Percentiles rank a stretch among this genome's conserved stretches.
phyloP scores from a whole-genome alignment of 148 eudicot species.

The Chenopodium suecicum region DNA sequence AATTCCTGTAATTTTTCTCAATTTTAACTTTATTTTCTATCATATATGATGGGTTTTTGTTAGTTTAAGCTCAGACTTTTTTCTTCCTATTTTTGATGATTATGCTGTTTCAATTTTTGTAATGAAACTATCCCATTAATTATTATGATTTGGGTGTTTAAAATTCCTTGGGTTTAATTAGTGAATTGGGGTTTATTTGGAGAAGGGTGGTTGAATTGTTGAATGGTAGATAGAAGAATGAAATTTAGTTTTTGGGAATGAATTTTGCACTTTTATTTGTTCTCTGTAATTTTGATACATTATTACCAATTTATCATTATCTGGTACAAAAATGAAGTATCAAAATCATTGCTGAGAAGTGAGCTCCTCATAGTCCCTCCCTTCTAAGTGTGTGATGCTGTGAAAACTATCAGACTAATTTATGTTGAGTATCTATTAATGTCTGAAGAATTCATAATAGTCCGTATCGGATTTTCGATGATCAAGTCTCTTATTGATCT shows the following conservation, averaged over 20 bases:
- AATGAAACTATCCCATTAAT: background rate
- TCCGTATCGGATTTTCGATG: background rate
- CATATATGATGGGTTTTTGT: background rate
- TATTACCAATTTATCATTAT: too few relatives aligned
- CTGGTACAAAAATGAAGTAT: too few relatives aligned
- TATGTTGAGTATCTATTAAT: background rate
- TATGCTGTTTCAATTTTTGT: background rate
- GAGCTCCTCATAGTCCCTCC: background rate
- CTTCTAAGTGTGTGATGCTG: background rate
- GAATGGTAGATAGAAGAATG: background rate
- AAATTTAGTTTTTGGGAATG: background rate
- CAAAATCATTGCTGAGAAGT: too few relatives aligned
- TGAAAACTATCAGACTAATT: background rate
- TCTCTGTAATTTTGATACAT: background rate
- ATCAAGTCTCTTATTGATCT: background rate
- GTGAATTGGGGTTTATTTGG: background rate
- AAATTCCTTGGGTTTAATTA: background rate
- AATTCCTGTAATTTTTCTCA: slow-evolving; percentile 65
- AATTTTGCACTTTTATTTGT: background rate
- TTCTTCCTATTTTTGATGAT: too few relatives aligned
- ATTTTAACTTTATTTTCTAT: background rate
- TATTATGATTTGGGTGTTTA: background rate
- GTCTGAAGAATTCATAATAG: background rate
- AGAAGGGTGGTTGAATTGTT: background rate
- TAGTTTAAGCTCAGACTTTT: background rate